phyloP scores from a whole-genome alignment of 371 early-diverging fungal genomes.

The Phascolomyces articulosus region DNA sequence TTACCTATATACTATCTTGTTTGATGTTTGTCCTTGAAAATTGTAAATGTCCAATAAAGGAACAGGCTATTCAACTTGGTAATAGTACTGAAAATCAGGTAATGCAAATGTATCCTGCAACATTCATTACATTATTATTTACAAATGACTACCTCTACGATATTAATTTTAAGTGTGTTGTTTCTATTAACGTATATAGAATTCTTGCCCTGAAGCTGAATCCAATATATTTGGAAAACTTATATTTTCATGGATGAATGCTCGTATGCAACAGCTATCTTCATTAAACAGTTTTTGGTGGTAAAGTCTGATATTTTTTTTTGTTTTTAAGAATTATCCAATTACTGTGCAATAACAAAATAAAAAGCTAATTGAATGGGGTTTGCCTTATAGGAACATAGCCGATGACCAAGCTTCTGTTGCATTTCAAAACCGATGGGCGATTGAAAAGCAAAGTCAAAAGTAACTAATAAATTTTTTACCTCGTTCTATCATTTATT shows the following conservation, averaged over 20 bases:
- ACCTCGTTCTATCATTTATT: no score
- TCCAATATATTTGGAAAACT: conserved; percentile 86
- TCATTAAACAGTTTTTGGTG: conserved; percentile 56
- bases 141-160: no score
- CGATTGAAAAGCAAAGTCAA: conserved; percentile 68
- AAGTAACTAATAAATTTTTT: conserved; percentile 24
- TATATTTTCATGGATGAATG: conserved; percentile 91
- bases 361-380: no score
- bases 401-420: conserved; percentile 33
- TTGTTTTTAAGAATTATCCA: no score
- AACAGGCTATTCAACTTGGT: conserved; percentile 22
- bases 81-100: not conserved
- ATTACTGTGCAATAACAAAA: no score
- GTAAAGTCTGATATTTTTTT: not conserved
- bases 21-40: conserved; percentile 15
- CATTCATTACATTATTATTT: no score
- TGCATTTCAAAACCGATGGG: conserved; percentile 14
- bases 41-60: conserved; percentile 2
- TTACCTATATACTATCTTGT: conserved; percentile 42
- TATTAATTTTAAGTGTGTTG: no score
- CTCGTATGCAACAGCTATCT: conserved; percentile 82
- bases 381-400: conserved; percentile 49
- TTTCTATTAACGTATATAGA: conserved; percentile 37
- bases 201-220: conserved; percentile 69
- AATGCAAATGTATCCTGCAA: no score